Evolutionary conservation across 2,329 filamentous ascomycete genomes (phyloP).

Genomic region (Chaetomiaceae sp.): DNA sequence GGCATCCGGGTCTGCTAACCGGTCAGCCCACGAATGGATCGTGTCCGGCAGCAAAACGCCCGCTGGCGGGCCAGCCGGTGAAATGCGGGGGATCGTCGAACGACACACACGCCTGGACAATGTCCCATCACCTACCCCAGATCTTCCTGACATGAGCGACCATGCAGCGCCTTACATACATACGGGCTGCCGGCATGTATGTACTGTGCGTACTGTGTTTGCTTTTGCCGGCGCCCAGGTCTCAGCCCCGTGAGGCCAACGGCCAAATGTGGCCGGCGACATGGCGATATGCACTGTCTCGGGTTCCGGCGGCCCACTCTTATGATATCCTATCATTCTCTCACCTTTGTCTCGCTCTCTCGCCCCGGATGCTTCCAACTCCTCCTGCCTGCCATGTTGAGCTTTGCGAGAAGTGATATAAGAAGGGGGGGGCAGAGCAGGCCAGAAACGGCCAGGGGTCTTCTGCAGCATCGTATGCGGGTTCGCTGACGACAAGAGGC

Average conservation of each 20-base stretch:
- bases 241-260: constrained; percentile 3
- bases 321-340: background rate
- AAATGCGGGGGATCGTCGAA: constrained; percentile 13
- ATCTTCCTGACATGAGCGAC: background rate
- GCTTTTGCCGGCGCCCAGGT: constrained; percentile 5
- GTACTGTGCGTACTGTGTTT: background rate
- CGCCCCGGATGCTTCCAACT: too few relatives aligned
- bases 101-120: background rate
- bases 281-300: background rate
- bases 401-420: background rate
- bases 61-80: background rate
- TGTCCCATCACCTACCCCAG: background rate
- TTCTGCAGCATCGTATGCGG: constrained; percentile 8
- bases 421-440: constrained; percentile 6
- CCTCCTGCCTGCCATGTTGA: background rate
- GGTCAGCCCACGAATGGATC: background rate
- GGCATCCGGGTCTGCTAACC: constrained; percentile 2
- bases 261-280: background rate
- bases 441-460: background rate
- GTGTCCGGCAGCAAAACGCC: background rate
- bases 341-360: too few relatives aligned
- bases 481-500: constrained; percentile 11
- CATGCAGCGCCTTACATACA: constrained; percentile 8
- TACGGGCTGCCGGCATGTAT: too few relatives aligned
- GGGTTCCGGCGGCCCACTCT: constrained; percentile 6